Conservation (phyloP, 1,284 basidiomycete species). For the Xerocomus minutiporus region DNA sequence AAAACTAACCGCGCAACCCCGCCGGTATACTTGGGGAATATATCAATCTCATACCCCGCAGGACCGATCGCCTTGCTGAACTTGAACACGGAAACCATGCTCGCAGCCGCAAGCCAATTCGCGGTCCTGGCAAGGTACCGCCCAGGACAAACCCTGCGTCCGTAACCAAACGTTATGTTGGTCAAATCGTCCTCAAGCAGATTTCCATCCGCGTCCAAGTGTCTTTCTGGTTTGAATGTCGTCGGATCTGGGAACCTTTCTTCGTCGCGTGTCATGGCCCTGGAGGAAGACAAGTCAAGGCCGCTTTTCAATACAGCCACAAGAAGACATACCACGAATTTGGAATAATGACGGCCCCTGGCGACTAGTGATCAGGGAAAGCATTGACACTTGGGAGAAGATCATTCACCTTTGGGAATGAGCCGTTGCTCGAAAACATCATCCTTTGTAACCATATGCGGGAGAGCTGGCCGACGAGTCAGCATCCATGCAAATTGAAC, state of each 20-base stretch:
- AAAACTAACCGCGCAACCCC: conserved; percentile 18
- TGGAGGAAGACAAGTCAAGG: not conserved
- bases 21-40: conserved; percentile 17
- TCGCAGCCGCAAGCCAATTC: conserved; percentile 17
- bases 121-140: conserved; percentile 16
- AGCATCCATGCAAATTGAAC: not conserved
- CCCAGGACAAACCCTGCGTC: conserved; percentile 25
- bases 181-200: conserved; percentile 13
- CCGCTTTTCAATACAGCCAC: not conserved
- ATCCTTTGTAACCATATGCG: conserved; percentile 21
- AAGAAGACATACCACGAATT: conserved; percentile 19
- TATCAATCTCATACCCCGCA: conserved; percentile 26
- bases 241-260: conserved; percentile 20
- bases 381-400: not conserved
- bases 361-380: not conserved
- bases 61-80: conserved; percentile 21
- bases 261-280: conserved; percentile 25
- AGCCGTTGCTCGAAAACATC: conserved; percentile 24
- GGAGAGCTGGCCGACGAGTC: conserved; percentile 13
- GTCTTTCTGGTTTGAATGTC: conserved; percentile 24
- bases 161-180: conserved; percentile 21
- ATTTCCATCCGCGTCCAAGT: conserved; percentile 17
- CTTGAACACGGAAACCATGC: conserved; percentile 19
- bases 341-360: conserved; percentile 21
- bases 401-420: conserved; percentile 26